Conservation (phyloP, 129 eudicot species). For the Arctium lappa region DNA sequence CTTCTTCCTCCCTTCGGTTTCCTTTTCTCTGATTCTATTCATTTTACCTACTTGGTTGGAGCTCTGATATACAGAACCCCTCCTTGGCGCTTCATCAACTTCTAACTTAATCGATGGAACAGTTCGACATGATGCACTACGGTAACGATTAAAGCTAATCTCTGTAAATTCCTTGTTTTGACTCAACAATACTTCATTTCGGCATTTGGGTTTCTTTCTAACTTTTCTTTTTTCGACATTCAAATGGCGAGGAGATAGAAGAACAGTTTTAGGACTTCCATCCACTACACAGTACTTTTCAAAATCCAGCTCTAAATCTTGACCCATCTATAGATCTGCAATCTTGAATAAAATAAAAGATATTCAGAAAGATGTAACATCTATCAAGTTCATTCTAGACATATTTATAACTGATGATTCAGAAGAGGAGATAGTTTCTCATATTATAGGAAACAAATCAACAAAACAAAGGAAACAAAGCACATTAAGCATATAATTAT, state of each 20-base stretch:
- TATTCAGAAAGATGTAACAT: neutral
- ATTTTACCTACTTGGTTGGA: conserved; percentile 46
- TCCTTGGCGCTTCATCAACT: conserved; percentile 47
- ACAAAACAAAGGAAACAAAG: neutral
- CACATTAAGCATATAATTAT: conserved; percentile 3
- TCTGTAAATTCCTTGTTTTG: conserved; percentile 47
- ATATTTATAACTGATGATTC: neutral
- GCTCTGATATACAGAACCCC: conserved; percentile 86
- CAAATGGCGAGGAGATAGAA: conserved; percentile 47
- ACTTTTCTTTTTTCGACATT: conserved; percentile 46
- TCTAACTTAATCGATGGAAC: conserved; percentile 38
- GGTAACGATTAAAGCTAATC: conserved; percentile 65
- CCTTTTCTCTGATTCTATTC: conserved; percentile 26
- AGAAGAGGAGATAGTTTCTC: no score
- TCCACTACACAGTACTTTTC: conserved; percentile 81
- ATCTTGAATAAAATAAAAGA: conserved; percentile 11
- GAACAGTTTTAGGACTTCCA: conserved; percentile 88
- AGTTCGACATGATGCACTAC: conserved; percentile 80
- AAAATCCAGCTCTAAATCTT: conserved; percentile 69
- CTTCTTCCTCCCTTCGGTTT: conserved; percentile 54
- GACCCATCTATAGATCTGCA: conserved; percentile 45
- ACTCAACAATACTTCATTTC: conserved; percentile 32
- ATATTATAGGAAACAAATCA: no score
- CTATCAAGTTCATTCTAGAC: neutral
- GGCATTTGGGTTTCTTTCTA: conserved; percentile 39